Percentiles rank a stretch among this genome's conserved stretches.
Conservation (phyloP, 2,329 filamentous ascomycete species). For the Chaetomium sp. region DNA sequence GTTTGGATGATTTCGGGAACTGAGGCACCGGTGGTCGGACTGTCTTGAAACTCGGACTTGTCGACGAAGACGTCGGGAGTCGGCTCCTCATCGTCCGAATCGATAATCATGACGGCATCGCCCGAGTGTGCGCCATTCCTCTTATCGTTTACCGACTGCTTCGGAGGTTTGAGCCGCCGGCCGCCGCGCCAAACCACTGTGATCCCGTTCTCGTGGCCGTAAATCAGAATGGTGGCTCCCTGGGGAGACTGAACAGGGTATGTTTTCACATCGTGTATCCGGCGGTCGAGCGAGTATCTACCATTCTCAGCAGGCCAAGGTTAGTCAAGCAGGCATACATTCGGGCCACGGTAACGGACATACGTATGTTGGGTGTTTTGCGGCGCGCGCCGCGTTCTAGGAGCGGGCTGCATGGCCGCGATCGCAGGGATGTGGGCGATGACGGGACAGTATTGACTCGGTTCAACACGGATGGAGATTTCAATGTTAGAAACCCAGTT, state of each 20-base stretch:
- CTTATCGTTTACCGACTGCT: conserved; percentile 46
- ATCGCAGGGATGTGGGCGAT: neutral
- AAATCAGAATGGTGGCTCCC: conserved; percentile 63
- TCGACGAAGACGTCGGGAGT: conserved; percentile 47
- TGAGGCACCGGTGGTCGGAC: conserved; percentile 48
- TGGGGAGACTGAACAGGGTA: conserved; percentile 65
- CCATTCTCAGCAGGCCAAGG: neutral
- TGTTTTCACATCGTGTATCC: conserved; percentile 60
- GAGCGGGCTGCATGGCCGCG: conserved; percentile 31
- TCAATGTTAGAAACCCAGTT: neutral
- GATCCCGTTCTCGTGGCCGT: conserved; percentile 65
- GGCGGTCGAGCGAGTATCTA: conserved; percentile 62
- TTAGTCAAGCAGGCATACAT: conserved; percentile 16
- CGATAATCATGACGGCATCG: conserved; percentile 63
- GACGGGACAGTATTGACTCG: neutral
- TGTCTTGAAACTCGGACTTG: conserved; percentile 61
- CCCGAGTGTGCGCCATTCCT: conserved; percentile 53
- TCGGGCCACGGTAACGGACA: neutral
- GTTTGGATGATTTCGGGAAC: conserved; percentile 62
- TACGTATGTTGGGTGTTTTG: conserved; percentile 37
- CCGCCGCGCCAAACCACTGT: conserved; percentile 66
- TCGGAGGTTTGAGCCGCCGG: conserved; percentile 55
- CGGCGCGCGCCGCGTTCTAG: conserved; percentile 35
- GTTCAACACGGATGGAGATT: neutral
- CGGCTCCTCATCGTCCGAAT: conserved; percentile 62